These are phyloP conservation scores for Clitocybe nebularis DNA, from an alignment of 1,284 basidiomycete genomes.

Conservation along the genomic window DNA sequence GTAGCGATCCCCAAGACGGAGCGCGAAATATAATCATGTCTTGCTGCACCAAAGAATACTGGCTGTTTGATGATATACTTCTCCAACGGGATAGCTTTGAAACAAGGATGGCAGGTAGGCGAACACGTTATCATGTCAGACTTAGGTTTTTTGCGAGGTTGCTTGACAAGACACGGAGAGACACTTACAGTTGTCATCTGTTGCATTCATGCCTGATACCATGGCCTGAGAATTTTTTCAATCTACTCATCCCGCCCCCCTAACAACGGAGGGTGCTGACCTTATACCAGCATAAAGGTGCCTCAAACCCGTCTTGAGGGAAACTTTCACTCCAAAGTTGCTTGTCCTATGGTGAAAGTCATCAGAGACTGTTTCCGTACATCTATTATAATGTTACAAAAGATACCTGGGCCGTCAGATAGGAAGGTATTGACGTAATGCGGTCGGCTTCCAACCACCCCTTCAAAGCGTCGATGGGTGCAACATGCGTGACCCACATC, in stretches of 20 bases:
- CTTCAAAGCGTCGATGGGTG: slow-evolving; percentile 18
- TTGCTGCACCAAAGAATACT: slow-evolving; percentile 15
- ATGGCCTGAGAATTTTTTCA: slow-evolving; percentile 15
- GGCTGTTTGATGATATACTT: slow-evolving; percentile 15
- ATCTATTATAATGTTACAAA: neutral
- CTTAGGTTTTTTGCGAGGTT: too few species aligned
- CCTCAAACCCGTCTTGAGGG: slow-evolving; percentile 14
- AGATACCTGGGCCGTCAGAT: slow-evolving; percentile 11
- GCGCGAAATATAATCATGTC: slow-evolving; percentile 17
- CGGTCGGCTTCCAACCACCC: slow-evolving; percentile 21
- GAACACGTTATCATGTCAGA: too few species aligned
- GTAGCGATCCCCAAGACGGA: slow-evolving; percentile 15
- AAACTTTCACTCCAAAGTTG: slow-evolving; percentile 13
- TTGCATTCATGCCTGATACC: slow-evolving; percentile 23
- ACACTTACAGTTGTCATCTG: slow-evolving; percentile 25
- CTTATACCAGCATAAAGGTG: slow-evolving; percentile 21
- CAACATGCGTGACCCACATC: slow-evolving; percentile 22
- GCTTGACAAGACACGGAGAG: neutral
- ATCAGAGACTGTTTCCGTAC: neutral
- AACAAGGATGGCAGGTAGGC: too few species aligned
- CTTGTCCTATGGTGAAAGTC: slow-evolving; percentile 7
- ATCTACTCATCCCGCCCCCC: neutral
- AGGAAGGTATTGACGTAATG: slow-evolving; percentile 14
- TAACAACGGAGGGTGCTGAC: slow-evolving; percentile 6
- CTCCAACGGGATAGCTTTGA: slow-evolving; percentile 13